A percentile compares a stretch with the other conserved stretches of the same genome.
Conservation (phyloP, 345 rosid species). For the Gossypium stocksii region DNA sequence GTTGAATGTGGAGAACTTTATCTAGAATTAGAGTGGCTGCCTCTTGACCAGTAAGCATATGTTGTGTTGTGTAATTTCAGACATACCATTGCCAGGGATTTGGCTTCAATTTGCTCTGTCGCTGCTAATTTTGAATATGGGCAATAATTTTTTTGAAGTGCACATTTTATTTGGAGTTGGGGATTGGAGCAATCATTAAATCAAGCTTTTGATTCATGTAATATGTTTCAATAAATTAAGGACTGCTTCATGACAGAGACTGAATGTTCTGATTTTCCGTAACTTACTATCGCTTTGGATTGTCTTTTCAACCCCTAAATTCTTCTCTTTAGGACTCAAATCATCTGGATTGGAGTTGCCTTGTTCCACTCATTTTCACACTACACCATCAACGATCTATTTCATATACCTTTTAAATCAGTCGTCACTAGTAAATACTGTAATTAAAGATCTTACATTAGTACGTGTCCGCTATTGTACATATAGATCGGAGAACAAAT, state of each 20-base stretch:
- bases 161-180: neutral
- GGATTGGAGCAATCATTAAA: neutral
- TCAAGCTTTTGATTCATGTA: neutral
- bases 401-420: too few relatives aligned
- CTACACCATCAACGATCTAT: too few relatives aligned
- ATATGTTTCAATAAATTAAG: neutral
- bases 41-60: constrained; percentile 71
- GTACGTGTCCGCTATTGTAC: too few relatives aligned
- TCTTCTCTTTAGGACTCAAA: neutral
- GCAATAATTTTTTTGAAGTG: neutral
- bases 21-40: constrained; percentile 71
- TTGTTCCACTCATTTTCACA: too few relatives aligned
- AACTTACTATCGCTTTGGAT: neutral
- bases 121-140: neutral
- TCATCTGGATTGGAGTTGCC: too few relatives aligned
- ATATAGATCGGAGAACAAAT: too few relatives aligned
- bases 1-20: constrained; percentile 89
- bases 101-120: neutral
- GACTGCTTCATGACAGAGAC: neutral
- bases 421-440: too few relatives aligned
- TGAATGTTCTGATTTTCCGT: neutral
- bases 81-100: neutral
- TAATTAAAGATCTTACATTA: too few relatives aligned
- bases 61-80: constrained; percentile 7
- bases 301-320: neutral